Evolutionary conservation across 768 basidiomycete genomes (phyloP).

Genomic region (Heimioporus sp.): DNA sequence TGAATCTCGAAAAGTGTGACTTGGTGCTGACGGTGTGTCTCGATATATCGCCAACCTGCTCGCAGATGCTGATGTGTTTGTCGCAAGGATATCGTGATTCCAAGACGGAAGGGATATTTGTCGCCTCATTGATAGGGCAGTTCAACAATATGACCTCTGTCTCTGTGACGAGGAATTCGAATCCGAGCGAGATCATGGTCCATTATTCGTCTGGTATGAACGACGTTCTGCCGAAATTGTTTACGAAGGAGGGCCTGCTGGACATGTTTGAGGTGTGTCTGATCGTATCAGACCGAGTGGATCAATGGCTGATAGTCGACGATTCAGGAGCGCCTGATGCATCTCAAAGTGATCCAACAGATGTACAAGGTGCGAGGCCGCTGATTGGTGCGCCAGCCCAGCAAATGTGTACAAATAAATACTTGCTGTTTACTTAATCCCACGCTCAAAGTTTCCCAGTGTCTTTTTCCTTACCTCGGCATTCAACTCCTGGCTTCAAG

Average conservation of each 20-base stretch:
- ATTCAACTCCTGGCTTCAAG: too few relatives aligned
- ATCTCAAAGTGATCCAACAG: conserved; percentile 83
- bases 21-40: conserved; percentile 87
- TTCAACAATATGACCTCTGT: conserved; percentile 97
- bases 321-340: conserved; percentile 76
- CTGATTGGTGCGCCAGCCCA: conserved; percentile 67
- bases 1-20: conserved; percentile 96
- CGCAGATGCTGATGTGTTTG: background rate
- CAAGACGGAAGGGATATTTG: conserved; percentile 82
- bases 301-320: background rate
- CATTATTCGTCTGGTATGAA: conserved; percentile 83
- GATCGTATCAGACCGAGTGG: too few relatives aligned
- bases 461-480: too few relatives aligned
- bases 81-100: conserved; percentile 90
- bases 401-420: too few relatives aligned
- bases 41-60: background rate
- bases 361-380: conserved; percentile 57
- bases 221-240: conserved; percentile 94
- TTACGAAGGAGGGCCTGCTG: conserved; percentile 89
- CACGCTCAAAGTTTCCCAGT: too few relatives aligned
- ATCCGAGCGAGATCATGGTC: conserved; percentile 89
- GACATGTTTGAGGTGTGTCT: conserved; percentile 82
- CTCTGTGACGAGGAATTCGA: conserved; percentile 95
- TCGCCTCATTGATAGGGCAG: conserved; percentile 90
- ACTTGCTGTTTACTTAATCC: too few relatives aligned